Base-by-base conservation (phyloP, 2,329 filamentous ascomycete genomes). In the Aurifilum marmelostoma region DNA sequence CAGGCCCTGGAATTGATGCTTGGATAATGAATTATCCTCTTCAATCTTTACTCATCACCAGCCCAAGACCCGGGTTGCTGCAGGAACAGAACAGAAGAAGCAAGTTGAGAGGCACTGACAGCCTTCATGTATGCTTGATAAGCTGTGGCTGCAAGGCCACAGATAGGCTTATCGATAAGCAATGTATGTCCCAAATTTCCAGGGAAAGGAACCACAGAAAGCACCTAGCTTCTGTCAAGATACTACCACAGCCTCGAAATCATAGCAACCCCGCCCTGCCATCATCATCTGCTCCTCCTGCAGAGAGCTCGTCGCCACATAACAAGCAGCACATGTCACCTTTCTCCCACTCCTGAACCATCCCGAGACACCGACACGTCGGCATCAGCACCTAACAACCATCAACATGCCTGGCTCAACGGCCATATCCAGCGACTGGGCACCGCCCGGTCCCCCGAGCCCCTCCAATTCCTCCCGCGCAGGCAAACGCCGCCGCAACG, bases 401-500 rank as follows among this genome's bases (percentile, higher is more conserved):
- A 52, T n/a, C n/a, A 27, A 8, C 18, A 66, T 66, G 54, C 16
- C 56, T 24, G 54, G 65, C 54, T 50, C 65, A 24, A 32, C 65
- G 37, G 65, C 54, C 41, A 27, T 66, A 16, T 43, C 52, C 34
- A 50, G 54, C n/a, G 37, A 37, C 63, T 14, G 8, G 47, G 50
- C 50, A 5, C 24, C 34, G 7, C 32, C 58, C n/a, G 29, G 34
- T 18, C 58, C 58, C 34, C 24, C 58, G 58, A 37, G 58, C 37
- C 39, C 59, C 54, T 54, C 65, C 41, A 37, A 7, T n/a, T 43
- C 59, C 60, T 54, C 65, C 52, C 63, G 63, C 24, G 24, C 58
- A 37, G 50, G 52, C 47, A 71, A 71, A 27, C 64, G 69, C 58
- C 34, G 60, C 32, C 63, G 39, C n/a, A 54, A 64, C 56, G 67